These are phyloP conservation scores for Macrocybe gigantea DNA, from an alignment of 768 basidiomycete species.

Conservation along the genomic window DNA sequence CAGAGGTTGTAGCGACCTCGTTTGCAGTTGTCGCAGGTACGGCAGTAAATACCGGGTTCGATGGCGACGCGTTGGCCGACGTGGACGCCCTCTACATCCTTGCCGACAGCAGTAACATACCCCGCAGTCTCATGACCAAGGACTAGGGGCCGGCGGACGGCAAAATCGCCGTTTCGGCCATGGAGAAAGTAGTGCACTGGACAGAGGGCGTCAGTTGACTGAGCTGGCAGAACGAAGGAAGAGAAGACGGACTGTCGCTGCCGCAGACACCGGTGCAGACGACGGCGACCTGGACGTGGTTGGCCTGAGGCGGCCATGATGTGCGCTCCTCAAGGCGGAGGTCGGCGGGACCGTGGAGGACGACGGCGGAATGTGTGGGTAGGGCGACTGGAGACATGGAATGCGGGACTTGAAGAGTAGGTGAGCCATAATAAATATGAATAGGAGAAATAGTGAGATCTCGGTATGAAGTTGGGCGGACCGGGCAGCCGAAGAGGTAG, in stretches of 20 bases:
- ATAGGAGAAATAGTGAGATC: conserved; percentile 5
- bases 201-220: conserved; percentile 4
- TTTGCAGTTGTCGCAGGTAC: conserved; percentile 60
- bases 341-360: conserved; percentile 81
- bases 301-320: conserved; percentile 63
- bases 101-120: conserved; percentile 75
- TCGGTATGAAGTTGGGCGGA: too few species aligned
- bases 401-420: conserved; percentile 12
- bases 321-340: conserved; percentile 73
- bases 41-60: conserved; percentile 90
- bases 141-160: conserved; percentile 77
- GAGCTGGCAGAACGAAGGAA: not conserved
- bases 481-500: too few species aligned
- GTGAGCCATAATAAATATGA: conserved; percentile 5
- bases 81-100: conserved; percentile 54
- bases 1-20: conserved; percentile 92
- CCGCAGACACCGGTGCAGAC: conserved; percentile 89
- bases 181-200: conserved; percentile 88
- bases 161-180: conserved; percentile 91
- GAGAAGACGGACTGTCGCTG: conserved; percentile 54
- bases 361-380: conserved; percentile 60
- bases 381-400: conserved; percentile 38
- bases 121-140: conserved; percentile 96
- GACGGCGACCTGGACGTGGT: conserved; percentile 77
- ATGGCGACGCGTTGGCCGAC: conserved; percentile 89